Evolutionary conservation across 139 green algal genomes (phyloP), one percentile per base, ranked within the genome.

Genomic region (Haematococcus lacustris): DNA sequence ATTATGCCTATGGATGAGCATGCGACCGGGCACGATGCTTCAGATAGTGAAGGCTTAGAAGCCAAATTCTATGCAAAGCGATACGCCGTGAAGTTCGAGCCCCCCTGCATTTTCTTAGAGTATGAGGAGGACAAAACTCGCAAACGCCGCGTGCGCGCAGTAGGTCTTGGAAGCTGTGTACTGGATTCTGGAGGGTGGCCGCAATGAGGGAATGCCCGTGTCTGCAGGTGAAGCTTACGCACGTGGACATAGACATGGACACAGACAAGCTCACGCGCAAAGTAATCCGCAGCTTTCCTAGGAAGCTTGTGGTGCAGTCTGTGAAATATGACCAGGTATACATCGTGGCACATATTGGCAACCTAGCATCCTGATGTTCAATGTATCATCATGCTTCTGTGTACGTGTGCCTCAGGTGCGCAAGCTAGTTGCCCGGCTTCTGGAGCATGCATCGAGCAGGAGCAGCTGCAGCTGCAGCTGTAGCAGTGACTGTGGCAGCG

Each of bases 281-380:
- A 70, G 78, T 83, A 5, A 83, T 83, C 25, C 71, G 78, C 6
- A 83, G 78, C 38, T 83, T 83, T 28, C 78, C 78, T 21, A 66
- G 78, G 1, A 74, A 70, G 40, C 66, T 83, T 0, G 78, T 80
- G 3, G 25, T 66, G 23, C 33, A 6, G 0, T 74, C 74, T 5
- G 66, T 83, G 30, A 80, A 83, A 40, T 79, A 83, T 74, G 78
- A 79, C 39, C 78, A 83, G 73, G 78, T 79, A n/a, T n/a, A n/a
- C n/a, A n/a, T n/a, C n/a, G n/a, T n/a, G n/a, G n/a, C n/a, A n/a
- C n/a, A n/a, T n/a, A n/a, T n/a, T n/a, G n/a, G n/a, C n/a, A n/a
- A n/a, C n/a, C n/a, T n/a, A n/a, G n/a, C n/a, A n/a, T n/a, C n/a
- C n/a, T n/a, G n/a, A n/a, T n/a, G n/a, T n/a, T n/a, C n/a, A n/a